Evolutionary conservation across 768 basidiomycete species (phyloP).

Genomic region (Lanmaoa rubissima): DNA sequence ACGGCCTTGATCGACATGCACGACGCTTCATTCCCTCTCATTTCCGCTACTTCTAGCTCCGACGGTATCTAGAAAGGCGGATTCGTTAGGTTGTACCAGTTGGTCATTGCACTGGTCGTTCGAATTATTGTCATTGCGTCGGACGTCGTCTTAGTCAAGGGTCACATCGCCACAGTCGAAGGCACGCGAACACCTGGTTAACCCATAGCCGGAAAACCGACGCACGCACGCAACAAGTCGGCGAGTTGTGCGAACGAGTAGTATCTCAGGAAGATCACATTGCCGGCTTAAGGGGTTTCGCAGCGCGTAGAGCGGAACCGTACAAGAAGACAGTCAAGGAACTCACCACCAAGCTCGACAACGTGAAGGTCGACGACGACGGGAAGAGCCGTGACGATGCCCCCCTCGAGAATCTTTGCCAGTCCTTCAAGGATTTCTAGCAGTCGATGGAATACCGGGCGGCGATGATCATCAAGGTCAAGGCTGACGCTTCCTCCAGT

Average conservation of each 20-base stretch:
- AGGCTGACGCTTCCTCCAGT: slow-evolving; percentile 8
- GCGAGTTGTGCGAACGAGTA: slow-evolving; percentile 4
- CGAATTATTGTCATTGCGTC: slow-evolving; percentile 5
- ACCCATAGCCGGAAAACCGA: background rate
- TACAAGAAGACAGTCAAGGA: slow-evolving; percentile 5
- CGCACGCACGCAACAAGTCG: slow-evolving; percentile 1
- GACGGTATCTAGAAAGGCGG: too few species aligned
- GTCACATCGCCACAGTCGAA: slow-evolving; percentile 14
- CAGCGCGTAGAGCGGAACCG: background rate
- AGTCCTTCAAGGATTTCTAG: background rate
- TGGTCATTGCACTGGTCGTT: background rate
- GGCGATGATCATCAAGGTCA: slow-evolving; percentile 4
- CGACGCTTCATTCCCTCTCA: too few species aligned
- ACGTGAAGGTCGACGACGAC: background rate
- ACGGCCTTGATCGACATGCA: too few species aligned
- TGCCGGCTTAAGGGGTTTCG: background rate
- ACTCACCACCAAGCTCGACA: slow-evolving; percentile 6
- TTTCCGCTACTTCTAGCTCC: too few species aligned
- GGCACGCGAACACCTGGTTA: background rate
- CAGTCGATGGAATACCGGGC: slow-evolving; percentile 5
- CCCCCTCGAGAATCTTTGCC: background rate
- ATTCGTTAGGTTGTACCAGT: too few species aligned
- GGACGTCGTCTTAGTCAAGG: slow-evolving; percentile 13
- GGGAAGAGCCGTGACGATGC: slow-evolving; percentile 1
- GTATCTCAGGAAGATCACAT: slow-evolving; percentile 13